phyloP scores from a whole-genome alignment of 202 grass and related monocot genomes.

The Zizania palustris region DNA sequence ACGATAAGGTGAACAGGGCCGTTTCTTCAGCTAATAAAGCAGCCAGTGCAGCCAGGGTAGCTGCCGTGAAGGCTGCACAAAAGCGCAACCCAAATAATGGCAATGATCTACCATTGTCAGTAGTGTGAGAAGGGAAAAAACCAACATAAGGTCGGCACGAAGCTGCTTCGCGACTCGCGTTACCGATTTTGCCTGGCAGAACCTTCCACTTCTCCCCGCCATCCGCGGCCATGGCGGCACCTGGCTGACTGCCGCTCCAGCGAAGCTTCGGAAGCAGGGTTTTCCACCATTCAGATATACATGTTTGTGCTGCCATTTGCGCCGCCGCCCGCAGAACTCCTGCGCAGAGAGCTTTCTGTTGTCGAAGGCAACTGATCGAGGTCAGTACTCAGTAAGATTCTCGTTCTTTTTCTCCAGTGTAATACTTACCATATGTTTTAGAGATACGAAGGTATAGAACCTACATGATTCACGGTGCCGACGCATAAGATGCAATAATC shows the following conservation, averaged over 20 bases:
- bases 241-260: constrained; percentile 35
- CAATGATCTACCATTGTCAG: constrained; percentile 51
- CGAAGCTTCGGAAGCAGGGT: constrained; percentile 44
- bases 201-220: constrained; percentile 27
- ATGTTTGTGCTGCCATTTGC: constrained; percentile 49
- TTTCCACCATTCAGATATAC: constrained; percentile 39
- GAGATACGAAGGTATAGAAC: constrained; percentile 47
- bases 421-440: constrained; percentile 59
- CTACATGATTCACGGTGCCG: too few species aligned
- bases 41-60: constrained; percentile 88
- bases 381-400: constrained; percentile 52
- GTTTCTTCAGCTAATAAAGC: constrained; percentile 86
- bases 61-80: constrained; percentile 91
- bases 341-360: constrained; percentile 63
- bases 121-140: constrained; percentile 60
- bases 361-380: constrained; percentile 77
- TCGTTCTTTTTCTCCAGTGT: constrained; percentile 51
- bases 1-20: constrained; percentile 88
- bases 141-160: constrained; percentile 46
- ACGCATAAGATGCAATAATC: too few species aligned
- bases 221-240: constrained; percentile 39
- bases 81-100: constrained; percentile 57
- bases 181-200: constrained; percentile 33
- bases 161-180: constrained; percentile 44
- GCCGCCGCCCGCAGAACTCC: constrained; percentile 45